These are phyloP conservation scores for Daldinia childiae DNA, from an alignment of 495 filamentous ascomycete species.

Conservation along the genomic window DNA sequence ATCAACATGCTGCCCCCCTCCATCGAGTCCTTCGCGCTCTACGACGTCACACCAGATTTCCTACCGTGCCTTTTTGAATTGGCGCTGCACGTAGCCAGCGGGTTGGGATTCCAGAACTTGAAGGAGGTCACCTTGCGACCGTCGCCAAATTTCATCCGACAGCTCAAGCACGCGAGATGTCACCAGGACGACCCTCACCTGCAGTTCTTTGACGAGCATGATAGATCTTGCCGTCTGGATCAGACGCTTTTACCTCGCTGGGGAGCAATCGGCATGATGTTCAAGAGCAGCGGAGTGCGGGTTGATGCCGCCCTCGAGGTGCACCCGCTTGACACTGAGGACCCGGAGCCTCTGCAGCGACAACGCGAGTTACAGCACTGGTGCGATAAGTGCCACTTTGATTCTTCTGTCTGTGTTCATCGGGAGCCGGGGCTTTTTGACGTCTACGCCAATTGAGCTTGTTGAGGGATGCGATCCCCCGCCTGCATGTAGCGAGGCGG, in stretches of 20 bases:
- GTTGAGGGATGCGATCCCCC: not conserved
- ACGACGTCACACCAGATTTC: slow-evolving; percentile 17
- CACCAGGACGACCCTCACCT: not conserved
- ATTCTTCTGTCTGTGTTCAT: not conserved
- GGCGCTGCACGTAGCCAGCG: not conserved
- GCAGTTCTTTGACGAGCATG: not conserved
- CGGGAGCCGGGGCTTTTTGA: not conserved
- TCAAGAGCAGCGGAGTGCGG: not conserved
- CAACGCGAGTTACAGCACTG: slow-evolving; percentile 16
- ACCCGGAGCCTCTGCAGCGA: not conserved
- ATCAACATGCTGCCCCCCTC: not conserved
- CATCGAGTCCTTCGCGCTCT: slow-evolving; percentile 14
- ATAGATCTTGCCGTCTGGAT: not conserved
- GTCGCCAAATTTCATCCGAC: not conserved
- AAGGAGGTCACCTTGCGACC: slow-evolving; percentile 10
- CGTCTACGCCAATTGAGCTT: not conserved
- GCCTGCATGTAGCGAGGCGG: too few relatives aligned
- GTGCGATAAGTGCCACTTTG: slow-evolving; percentile 19
- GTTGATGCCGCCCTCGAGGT: not conserved
- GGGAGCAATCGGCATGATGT: not conserved
- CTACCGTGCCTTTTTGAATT: not conserved
- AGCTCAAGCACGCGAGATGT: not conserved
- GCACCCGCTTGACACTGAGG: slow-evolving; percentile 2
- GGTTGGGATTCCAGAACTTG: not conserved
- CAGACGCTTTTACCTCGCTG: not conserved